Base-by-base conservation (phyloP, 805 yeast species). In the Schwanniomyces occidentalis region DNA sequence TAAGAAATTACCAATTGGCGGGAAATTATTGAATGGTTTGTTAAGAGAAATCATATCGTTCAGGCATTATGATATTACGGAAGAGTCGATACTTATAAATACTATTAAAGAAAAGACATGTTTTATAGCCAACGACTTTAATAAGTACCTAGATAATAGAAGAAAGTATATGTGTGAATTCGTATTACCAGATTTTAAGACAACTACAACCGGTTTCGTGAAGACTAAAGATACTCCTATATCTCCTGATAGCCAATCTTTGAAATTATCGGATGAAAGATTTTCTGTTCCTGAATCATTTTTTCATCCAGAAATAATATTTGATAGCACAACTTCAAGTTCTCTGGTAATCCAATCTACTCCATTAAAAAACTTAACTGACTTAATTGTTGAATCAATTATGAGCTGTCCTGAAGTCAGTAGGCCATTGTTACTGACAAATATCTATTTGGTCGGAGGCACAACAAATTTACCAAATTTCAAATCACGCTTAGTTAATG, bases 41-140 rank as follows among this genome's bases (percentile, higher is more conserved):
- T 59, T 95, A 34, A 73, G 89, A 43, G 98, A 93, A 52, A 71
- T 86, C 31, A 76, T 91, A 8, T 87, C 96, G 2, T 93, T 85
- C 53, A 71, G 97, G 35, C 93, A 93, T 63, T 93, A 90, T 57
- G 91, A 93, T 52, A 89, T 93, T 46, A 80, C 87, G 54, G 96
- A 93, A 41, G 99, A 95, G 58, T 82, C 95, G 0, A 68, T 85
- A 2, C 62, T 93, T 30, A 81, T 93, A 31, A 87, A 89, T 52
- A 80, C 84, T 30, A 85, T 95, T 45, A 93, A 93, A 52, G 96
- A 90, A 52, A 68, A 75, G 40, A 65, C 91, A 23, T 73, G 86
- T 56, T 80, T 76, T 65, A 76, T 86, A n/a, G 78, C 91, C 0
- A 42, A 47, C 14, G 77, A 85, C 48, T 86, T 79, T 48, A 62